These are phyloP conservation scores for Fraxinus albicans DNA, from an alignment of 305 asterid genomes.

Conservation along the genomic window DNA sequence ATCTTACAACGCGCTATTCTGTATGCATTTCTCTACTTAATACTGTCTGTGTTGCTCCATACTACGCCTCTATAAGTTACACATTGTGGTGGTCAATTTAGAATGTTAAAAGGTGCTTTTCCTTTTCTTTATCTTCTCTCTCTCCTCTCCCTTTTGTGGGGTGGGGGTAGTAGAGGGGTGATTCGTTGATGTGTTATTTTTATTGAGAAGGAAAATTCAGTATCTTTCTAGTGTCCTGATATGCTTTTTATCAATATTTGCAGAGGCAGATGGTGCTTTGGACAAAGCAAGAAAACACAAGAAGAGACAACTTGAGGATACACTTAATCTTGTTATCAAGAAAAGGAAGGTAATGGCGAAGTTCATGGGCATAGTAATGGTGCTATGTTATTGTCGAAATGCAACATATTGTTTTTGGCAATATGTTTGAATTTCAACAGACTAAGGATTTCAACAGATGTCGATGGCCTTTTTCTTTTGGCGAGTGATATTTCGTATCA, in stretches of 20 bases:
- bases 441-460: background rate
- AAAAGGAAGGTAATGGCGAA: slow-evolving; percentile 76
- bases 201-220: background rate
- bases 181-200: background rate
- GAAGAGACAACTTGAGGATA: slow-evolving; percentile 98
- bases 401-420: background rate
- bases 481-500: background rate
- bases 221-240: slow-evolving; percentile 6
- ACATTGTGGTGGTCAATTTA: background rate
- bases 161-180: background rate
- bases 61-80: background rate
- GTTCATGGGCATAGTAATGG: background rate
- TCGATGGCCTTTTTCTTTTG: background rate
- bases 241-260: slow-evolving; percentile 22
- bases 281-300: slow-evolving; percentile 99
- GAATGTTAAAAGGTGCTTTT: background rate
- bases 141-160: background rate
- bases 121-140: background rate
- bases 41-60: slow-evolving; percentile 1
- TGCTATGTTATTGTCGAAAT: background rate
- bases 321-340: slow-evolving; percentile 87
- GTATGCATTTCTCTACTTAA: background rate
- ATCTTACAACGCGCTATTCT: background rate
- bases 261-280: slow-evolving; percentile 99
- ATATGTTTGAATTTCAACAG: background rate